Conservation (phyloP, 2,329 filamentous ascomycete species). For the Acrocalymma vagum region DNA sequence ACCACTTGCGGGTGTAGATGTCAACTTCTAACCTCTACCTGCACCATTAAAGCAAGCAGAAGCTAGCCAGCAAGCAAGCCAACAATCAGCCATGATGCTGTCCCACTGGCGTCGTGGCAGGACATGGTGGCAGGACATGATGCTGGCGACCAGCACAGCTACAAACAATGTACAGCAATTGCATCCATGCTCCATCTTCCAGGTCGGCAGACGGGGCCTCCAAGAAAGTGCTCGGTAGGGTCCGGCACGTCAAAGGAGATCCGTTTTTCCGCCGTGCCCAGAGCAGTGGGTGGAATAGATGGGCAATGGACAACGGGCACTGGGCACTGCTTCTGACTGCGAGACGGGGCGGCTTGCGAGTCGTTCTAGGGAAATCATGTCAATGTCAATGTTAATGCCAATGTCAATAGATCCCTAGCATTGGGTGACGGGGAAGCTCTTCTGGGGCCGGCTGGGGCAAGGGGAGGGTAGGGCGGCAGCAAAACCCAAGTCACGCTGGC, state of each 20-base stretch:
- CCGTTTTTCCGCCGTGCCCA: slow-evolving; percentile 30
- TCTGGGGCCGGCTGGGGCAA: slow-evolving; percentile 13
- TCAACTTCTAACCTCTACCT: too few species aligned
- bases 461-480: slow-evolving; percentile 16
- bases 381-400: slow-evolving; percentile 15
- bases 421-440: slow-evolving; percentile 5
- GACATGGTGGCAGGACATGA: neutral
- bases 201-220: too few species aligned
- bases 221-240: slow-evolving; percentile 27
- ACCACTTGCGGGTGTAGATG: too few species aligned
- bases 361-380: too few species aligned
- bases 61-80: slow-evolving; percentile 1
- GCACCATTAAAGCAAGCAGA: slow-evolving; percentile 3
- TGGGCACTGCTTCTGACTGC: too few species aligned
- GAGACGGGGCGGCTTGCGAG: too few species aligned
- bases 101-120: slow-evolving; percentile 4
- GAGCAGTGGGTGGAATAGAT: too few species aligned
- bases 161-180: slow-evolving; percentile 1
- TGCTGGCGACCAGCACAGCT: neutral
- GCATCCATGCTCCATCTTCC: slow-evolving; percentile 10
- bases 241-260: slow-evolving; percentile 25
- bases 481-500: neutral
- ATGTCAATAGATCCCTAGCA: slow-evolving; percentile 20
- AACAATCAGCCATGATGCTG: slow-evolving; percentile 6
- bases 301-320: too few species aligned